Evolutionary conservation across 2,329 filamentous ascomycete species (phyloP).

Genomic region (Botryotinia globosa): DNA sequence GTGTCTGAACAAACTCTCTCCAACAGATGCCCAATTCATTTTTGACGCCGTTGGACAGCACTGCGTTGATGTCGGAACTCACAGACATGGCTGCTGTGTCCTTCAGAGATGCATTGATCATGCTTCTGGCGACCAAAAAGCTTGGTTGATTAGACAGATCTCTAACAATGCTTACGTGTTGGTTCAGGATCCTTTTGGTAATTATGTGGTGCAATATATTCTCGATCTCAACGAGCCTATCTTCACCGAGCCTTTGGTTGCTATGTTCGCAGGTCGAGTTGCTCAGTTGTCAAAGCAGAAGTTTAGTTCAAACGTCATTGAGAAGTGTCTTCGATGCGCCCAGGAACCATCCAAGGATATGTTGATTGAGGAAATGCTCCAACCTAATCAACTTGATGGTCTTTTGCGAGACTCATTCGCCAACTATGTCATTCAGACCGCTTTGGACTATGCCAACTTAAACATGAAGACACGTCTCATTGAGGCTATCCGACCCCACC

Average conservation of each 20-base stretch:
- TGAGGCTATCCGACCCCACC: conserved; percentile 78
- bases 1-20: conserved; percentile 89
- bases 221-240: conserved; percentile 83
- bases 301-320: conserved; percentile 98
- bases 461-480: conserved; percentile 72
- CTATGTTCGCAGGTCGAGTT: conserved; percentile 72
- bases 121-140: conserved; percentile 84
- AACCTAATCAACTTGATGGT: conserved; percentile 76
- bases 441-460: conserved; percentile 77
- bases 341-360: conserved; percentile 70
- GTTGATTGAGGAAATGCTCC: conserved; percentile 80
- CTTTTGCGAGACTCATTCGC: conserved; percentile 90
- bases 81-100: conserved; percentile 96
- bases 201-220: conserved; percentile 99
- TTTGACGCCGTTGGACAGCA: conserved; percentile 88
- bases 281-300: conserved; percentile 84
- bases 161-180: conserved; percentile 83
- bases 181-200: conserved; percentile 95
- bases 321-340: conserved; percentile 89
- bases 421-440: conserved; percentile 98
- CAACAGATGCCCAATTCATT: conserved; percentile 88
- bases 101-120: conserved; percentile 98
- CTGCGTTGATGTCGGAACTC: conserved; percentile 89
- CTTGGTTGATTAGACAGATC: conserved; percentile 80
- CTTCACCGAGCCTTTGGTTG: conserved; percentile 87